Conservation (phyloP, 192 early-diverging fungal species). For the Coemansia sp. region DNA sequence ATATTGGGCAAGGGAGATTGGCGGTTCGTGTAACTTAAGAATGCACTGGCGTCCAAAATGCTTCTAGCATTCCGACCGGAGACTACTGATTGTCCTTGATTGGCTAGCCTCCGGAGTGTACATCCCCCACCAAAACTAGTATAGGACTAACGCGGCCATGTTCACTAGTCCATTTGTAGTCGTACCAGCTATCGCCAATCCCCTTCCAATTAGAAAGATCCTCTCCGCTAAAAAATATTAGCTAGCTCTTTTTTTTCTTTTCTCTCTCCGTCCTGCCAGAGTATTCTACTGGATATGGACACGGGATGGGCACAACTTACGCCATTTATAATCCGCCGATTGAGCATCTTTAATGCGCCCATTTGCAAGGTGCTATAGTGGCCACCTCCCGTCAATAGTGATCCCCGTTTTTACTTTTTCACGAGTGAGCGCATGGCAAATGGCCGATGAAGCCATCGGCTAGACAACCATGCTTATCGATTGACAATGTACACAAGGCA, state of each 20-base stretch:
- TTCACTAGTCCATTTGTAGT: neutral
- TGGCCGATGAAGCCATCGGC: neutral
- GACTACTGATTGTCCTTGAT: neutral
- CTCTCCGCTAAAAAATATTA: neutral
- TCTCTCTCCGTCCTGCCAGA: neutral
- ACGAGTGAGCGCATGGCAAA: neutral
- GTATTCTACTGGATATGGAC: neutral
- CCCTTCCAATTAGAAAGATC: neutral
- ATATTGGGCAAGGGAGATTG: neutral
- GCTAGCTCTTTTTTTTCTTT: neutral
- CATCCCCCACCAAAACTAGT: neutral
- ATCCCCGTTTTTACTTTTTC: conserved; percentile 3
- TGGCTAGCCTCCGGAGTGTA: neutral
- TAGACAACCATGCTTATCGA: neutral
- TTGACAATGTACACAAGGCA: neutral
- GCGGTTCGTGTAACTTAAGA: neutral
- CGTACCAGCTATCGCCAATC: neutral
- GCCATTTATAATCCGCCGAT: neutral
- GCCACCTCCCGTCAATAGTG: neutral
- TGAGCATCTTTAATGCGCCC: neutral
- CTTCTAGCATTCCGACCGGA: neutral
- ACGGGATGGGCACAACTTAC: neutral
- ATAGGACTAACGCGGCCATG: neutral
- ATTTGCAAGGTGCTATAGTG: neutral
- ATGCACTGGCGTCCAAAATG: neutral